These are phyloP conservation scores for Tricholoma matsutake DNA, from an alignment of 768 basidiomycete genomes.

Conservation along the genomic window DNA sequence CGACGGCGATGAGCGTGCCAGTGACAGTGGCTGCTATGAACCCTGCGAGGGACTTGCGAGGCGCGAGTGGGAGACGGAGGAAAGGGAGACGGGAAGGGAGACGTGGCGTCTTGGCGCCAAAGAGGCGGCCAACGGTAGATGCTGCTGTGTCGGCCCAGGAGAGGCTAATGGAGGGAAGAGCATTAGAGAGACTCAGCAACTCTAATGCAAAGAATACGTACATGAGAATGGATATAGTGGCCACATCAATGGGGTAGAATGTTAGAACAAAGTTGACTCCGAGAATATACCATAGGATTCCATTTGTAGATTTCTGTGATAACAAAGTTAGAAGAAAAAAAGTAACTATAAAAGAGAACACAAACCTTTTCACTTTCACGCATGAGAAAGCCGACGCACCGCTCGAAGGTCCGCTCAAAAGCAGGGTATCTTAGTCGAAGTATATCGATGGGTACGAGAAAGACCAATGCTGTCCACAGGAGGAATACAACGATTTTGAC, in stretches of 20 bases:
- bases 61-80: conserved; percentile 65
- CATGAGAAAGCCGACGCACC: conserved; percentile 78
- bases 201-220: conserved; percentile 36
- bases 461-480: conserved; percentile 62
- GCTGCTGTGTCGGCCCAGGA: conserved; percentile 97
- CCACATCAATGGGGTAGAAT: conserved; percentile 81
- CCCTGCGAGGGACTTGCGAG: conserved; percentile 82
- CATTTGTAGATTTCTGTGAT: conserved; percentile 66
- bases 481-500: conserved; percentile 57
- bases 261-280: conserved; percentile 78
- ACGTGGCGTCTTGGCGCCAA: conserved; percentile 62
- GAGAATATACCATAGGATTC: conserved; percentile 88
- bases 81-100: conserved; percentile 40
- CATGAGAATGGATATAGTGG: conserved; percentile 89
- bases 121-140: conserved; percentile 87
- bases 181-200: not conserved
- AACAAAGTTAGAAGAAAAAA: conserved; percentile 1
- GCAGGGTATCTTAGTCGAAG: conserved; percentile 63
- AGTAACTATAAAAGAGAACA: not conserved
- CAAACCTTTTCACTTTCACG: conserved; percentile 80
- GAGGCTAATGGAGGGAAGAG: conserved; percentile 46
- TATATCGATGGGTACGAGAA: conserved; percentile 73
- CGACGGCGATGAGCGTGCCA: conserved; percentile 59
- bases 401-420: conserved; percentile 73
- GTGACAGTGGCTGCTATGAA: conserved; percentile 77